These are phyloP conservation scores for Annulohypoxylon truncatum DNA, from an alignment of 2,329 filamentous ascomycete species.

Conservation along the genomic window DNA sequence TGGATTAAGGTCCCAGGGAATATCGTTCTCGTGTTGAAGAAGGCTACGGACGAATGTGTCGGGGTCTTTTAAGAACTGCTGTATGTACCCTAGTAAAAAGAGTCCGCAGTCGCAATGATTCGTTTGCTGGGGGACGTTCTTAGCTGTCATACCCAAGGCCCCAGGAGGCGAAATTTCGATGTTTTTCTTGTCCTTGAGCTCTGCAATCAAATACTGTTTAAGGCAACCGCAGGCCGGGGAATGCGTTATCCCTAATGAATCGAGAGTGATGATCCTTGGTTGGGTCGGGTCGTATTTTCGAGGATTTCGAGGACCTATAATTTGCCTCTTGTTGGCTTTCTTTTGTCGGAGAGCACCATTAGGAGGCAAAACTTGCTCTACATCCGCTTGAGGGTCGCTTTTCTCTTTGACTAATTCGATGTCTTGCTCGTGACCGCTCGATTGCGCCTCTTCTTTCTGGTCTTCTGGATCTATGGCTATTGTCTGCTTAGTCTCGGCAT, in stretches of 20 bases:
- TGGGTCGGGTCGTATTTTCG: slow-evolving; percentile 62
- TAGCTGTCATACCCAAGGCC: slow-evolving; percentile 72
- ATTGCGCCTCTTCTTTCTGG: slow-evolving; percentile 12
- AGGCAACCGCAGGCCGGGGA: slow-evolving; percentile 73
- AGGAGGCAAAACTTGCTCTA: slow-evolving; percentile 22
- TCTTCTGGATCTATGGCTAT: slow-evolving; percentile 21
- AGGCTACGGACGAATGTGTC: slow-evolving; percentile 75
- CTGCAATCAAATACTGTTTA: slow-evolving; percentile 80
- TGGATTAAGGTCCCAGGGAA: slow-evolving; percentile 65
- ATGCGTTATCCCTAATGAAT: slow-evolving; percentile 80
- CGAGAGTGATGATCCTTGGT: slow-evolving; percentile 84
- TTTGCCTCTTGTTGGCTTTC: slow-evolving; percentile 51
- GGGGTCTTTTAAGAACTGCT: slow-evolving; percentile 82
- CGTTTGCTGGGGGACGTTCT: slow-evolving; percentile 79
- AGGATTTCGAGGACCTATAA: slow-evolving; percentile 51
- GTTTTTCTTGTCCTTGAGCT: slow-evolving; percentile 72
- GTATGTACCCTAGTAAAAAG: slow-evolving; percentile 85
- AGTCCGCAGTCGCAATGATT: slow-evolving; percentile 93
- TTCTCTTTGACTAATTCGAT: slow-evolving; percentile 32
- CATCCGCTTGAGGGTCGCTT: slow-evolving; percentile 26
- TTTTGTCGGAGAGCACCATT: slow-evolving; percentile 43
- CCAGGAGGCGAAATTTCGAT: slow-evolving; percentile 45
- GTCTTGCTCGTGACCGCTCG: slow-evolving; percentile 11
- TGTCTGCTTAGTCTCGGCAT: slow-evolving; percentile 39
- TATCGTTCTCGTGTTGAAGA: slow-evolving; percentile 65